Conservation (phyloP, 2,329 filamentous ascomycete genomes). For the Botrytis byssoidea region DNA sequence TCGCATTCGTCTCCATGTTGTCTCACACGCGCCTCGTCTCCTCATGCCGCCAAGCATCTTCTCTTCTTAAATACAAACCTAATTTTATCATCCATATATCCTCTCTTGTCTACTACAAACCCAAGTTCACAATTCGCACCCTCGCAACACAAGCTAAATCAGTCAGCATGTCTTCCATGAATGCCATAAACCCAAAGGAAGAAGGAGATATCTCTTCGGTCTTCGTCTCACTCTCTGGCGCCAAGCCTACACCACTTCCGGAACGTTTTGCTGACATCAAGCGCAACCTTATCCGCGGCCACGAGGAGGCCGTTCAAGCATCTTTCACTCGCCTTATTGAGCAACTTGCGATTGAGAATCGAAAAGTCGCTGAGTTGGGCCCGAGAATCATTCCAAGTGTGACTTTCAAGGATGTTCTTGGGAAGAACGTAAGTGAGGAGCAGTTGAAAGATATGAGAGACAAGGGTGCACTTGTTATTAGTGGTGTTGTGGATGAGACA, state of each 20-base stretch:
- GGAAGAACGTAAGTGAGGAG: background rate
- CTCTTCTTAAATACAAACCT: background rate
- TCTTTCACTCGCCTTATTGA: constrained; percentile 52
- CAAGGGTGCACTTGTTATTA: constrained; percentile 51
- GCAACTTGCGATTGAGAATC: constrained; percentile 48
- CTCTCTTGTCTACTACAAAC: background rate
- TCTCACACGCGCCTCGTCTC: background rate
- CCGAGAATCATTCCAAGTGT: constrained; percentile 48
- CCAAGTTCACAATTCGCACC: background rate
- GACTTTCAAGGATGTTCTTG: constrained; percentile 3
- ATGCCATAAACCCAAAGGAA: constrained; percentile 5
- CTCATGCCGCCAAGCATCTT: background rate
- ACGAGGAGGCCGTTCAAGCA: constrained; percentile 47
- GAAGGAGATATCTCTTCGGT: constrained; percentile 62
- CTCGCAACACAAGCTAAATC: constrained; percentile 5
- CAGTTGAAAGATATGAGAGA: constrained; percentile 18
- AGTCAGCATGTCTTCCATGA: constrained; percentile 13
- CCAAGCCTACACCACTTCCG: constrained; percentile 47
- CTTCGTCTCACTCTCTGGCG: constrained; percentile 57
- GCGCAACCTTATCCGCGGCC: constrained; percentile 48
- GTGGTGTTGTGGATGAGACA: constrained; percentile 60
- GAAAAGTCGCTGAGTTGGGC: constrained; percentile 46
- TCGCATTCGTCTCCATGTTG: background rate
- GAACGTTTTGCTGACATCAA: constrained; percentile 57
- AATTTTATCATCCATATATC: background rate